Base-by-base conservation (phyloP, 805 yeast species). In the Scheffersomyces spartinae region DNA sequence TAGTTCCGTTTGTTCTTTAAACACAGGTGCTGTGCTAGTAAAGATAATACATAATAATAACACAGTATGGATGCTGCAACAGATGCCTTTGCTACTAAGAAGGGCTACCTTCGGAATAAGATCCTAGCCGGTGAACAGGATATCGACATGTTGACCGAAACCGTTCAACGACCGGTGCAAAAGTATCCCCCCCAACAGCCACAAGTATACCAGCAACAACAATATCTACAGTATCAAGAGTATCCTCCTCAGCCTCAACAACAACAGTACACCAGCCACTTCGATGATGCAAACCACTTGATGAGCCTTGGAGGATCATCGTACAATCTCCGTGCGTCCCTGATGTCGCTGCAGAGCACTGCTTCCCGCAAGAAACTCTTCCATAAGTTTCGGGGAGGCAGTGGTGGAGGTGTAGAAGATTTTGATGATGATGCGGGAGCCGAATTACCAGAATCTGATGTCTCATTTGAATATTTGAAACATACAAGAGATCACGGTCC, bases 401-500 rank as follows among this genome's bases (percentile, higher is more conserved):
- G 36, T 10, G 37, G 27, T 7, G 49, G 38, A 3, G 51, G 39
- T 10, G 48, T n/a, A n/a, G n/a, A n/a, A n/a, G n/a, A n/a, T n/a
- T n/a, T 33, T 6, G 60, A 45, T 16, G 53, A 42, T 17, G 54
- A 45, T 10, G 53, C 45, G 11, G 60, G 53, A 14, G 61, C 53
- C 7, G 62, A 54, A 16, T 24, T 9, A 26, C 31, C 26, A 22
- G 25, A 23, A 27, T 31, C 21, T 17, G 26, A 48, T 14, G 51
- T 77, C 34, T 68, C 83, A 0, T 74, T 76, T 34, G 71, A 69
- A 34, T 86, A 80, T 39, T 54, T 81, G 7, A 55, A 72, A 13
- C 75, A 74, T 25, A 50, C 75, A 2, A 56, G 77, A 26, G 82
- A 75, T 35, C 63, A 78, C 20, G 81, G 81, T 4, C 68, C 82